Base-by-base conservation (phyloP, 2,329 filamentous ascomycete genomes). In the Aureobasidium sp. region DNA sequence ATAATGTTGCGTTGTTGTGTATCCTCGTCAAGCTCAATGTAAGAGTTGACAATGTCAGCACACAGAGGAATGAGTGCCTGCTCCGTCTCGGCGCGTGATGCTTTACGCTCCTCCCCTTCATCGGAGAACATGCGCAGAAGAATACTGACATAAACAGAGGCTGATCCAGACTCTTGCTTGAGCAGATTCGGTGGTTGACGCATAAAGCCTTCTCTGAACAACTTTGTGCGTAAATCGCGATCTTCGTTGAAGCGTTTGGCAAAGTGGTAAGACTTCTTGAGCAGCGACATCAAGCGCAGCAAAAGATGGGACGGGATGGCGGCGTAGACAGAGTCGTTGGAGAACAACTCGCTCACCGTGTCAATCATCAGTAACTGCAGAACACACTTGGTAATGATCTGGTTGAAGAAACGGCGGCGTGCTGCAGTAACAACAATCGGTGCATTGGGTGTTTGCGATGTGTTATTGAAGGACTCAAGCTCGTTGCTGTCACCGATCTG, bases 181-280 rank as follows among this genome's bases (percentile, higher is more conserved):
- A 99, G 82, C 13, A 99, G 80, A 69, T 99, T 99, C 2, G 94
- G 94, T 17, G 94, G 93, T 71, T 99, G 94, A 76, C 95, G 96
- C 94, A 99, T 99, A 80, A 99, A 99, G 0, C 95, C 94, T 73
- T 99, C 94, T 54, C 91, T 83, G 90, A 95, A 99, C 19, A 99
- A 80, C 19, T 90, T 85, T 81, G 95, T 95, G 47, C 94, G 86
- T 38, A 99, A 79, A 66, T 97, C 94, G 74, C 96, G 95, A 75
- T 99, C 92, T 64, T 91, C 90, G 73, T 99, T 99, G 80, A 99
- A 99, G 67, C 88, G 89, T 69, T 95, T 92, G 46, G 95, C 94
- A 67, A 99, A 99, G 62, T 95, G 85, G 75, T 96, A 99, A 29
- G 88, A 94, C 71, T 95, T 94, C 76, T 99, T 99, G 31, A 99